phyloP scores from a whole-genome alignment of 73 alveolate species.

The Paramecium sonneborni region DNA sequence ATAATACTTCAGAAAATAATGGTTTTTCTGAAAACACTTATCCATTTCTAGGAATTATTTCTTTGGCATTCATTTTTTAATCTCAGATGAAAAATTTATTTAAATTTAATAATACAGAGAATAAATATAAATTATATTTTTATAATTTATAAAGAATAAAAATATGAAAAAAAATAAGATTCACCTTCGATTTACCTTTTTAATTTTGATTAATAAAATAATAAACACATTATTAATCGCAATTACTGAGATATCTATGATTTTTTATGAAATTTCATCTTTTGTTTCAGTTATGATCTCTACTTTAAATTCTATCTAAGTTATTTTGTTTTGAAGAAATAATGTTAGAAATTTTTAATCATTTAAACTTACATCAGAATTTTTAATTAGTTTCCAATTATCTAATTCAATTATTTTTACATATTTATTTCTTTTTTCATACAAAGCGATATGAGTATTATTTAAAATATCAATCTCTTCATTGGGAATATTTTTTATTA shows the following conservation, averaged over 20 bases:
- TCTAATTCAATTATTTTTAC: not conserved
- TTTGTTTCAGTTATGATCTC: not conserved
- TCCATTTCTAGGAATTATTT: conserved; percentile 87
- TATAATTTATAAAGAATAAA: no score
- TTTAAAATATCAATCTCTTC: not conserved
- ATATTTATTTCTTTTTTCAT: not conserved
- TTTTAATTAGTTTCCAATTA: not conserved
- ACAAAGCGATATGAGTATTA: not conserved
- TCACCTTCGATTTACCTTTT: no score
- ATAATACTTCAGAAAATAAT: conserved; percentile 80
- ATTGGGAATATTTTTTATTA: not conserved
- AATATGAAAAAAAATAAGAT: no score
- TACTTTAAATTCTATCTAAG: not conserved
- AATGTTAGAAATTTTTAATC: not conserved
- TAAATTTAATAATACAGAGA: no score
- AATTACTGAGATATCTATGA: not conserved
- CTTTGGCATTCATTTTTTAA: conserved; percentile 46
- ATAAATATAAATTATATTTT: no score
- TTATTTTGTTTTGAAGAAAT: not conserved
- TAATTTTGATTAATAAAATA: not conserved
- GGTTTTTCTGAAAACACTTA: conserved; percentile 83
- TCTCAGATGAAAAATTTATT: no score
- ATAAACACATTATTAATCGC: not conserved
- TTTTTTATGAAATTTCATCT: not conserved
- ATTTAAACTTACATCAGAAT: not conserved